These are phyloP conservation scores for Salix exigua DNA, from an alignment of 345 rosid species.

Conservation along the genomic window DNA sequence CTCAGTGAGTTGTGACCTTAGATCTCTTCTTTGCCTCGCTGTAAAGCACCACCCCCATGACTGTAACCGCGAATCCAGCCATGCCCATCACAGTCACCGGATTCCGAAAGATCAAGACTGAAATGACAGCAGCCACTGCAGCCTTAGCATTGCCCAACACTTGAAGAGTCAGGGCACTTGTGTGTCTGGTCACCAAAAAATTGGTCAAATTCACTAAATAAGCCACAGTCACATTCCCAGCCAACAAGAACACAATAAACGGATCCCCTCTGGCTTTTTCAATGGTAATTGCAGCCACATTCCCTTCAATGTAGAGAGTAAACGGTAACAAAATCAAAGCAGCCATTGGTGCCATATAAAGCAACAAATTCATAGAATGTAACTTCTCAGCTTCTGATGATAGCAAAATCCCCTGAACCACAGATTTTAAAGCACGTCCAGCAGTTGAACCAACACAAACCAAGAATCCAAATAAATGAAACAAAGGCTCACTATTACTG, in stretches of 20 bases:
- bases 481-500: conserved; percentile 86
- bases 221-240: conserved; percentile 94
- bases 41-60: conserved; percentile 97
- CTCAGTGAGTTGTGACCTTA: conserved; percentile 56
- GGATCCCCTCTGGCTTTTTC: conserved; percentile 75
- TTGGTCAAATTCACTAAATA: conserved; percentile 91
- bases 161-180: conserved; percentile 93
- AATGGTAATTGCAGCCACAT: conserved; percentile 60
- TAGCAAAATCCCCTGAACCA: conserved; percentile 76
- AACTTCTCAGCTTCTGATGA: conserved; percentile 89
- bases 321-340: conserved; percentile 85
- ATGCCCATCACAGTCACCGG: conserved; percentile 94
- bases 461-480: conserved; percentile 85
- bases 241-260: conserved; percentile 59
- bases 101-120: conserved; percentile 84
- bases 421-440: conserved; percentile 92
- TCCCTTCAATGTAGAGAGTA: conserved; percentile 89
- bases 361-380: conserved; percentile 87
- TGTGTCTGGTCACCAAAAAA: conserved; percentile 95
- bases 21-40: conserved; percentile 99
- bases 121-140: conserved; percentile 89
- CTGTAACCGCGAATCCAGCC: conserved; percentile 77
- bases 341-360: conserved; percentile 98
- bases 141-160: conserved; percentile 99
- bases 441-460: conserved; percentile 93